These are phyloP conservation scores for Mortierella sp. DNA, from an alignment of 371 early-diverging fungal species.

Conservation along the genomic window DNA sequence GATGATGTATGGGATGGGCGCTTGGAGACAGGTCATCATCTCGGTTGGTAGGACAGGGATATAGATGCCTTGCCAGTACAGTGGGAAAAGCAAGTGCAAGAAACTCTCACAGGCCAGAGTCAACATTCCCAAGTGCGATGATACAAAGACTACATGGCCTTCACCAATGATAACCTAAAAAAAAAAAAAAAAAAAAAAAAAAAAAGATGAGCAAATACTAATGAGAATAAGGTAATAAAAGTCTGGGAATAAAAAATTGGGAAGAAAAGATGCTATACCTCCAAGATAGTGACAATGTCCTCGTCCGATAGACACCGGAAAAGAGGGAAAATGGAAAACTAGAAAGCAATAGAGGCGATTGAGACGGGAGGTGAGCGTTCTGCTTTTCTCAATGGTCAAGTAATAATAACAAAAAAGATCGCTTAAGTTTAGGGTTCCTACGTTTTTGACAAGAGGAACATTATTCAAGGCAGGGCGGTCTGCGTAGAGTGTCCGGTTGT, in stretches of 20 bases:
- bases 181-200: no score
- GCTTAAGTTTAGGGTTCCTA: slow-evolving; percentile 47
- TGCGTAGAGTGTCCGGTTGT: slow-evolving; percentile 70
- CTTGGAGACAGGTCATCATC: slow-evolving; percentile 74
- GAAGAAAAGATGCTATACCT: no score
- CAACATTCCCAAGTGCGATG: slow-evolving; percentile 74
- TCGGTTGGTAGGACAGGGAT: slow-evolving; percentile 76
- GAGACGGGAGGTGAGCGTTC: not conserved
- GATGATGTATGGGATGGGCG: slow-evolving; percentile 82
- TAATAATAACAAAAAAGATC: not conserved
- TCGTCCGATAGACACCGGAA: slow-evolving; percentile 79
- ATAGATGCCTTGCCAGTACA: slow-evolving; percentile 79
- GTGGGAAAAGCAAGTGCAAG: slow-evolving; percentile 72
- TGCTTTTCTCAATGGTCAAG: not conserved
- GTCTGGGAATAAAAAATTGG: slow-evolving; percentile 15
- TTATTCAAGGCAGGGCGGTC: slow-evolving; percentile 83
- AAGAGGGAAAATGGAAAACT: slow-evolving; percentile 85
- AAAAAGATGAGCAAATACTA: no score
- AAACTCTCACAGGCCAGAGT: slow-evolving; percentile 72
- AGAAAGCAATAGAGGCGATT: not conserved
- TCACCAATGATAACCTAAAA: slow-evolving; percentile 62
- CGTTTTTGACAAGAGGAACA: slow-evolving; percentile 81
- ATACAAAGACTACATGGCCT: slow-evolving; percentile 76
- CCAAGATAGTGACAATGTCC: slow-evolving; percentile 74
- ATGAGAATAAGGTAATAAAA: slow-evolving; percentile 44